phyloP scores from a whole-genome alignment of 768 basidiomycete genomes.

The Xerocomellus dryophilus region DNA sequence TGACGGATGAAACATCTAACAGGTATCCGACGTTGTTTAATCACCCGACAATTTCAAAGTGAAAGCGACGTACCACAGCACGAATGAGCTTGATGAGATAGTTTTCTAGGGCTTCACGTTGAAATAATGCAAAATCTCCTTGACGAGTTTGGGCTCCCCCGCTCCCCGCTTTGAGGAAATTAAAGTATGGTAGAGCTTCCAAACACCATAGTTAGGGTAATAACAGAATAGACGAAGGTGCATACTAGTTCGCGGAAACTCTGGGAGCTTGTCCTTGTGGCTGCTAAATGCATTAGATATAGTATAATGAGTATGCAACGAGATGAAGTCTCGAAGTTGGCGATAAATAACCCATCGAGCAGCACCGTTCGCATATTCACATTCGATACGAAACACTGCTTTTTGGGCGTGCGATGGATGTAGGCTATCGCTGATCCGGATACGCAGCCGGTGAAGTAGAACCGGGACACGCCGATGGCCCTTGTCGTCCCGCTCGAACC shows the following conservation, averaged over 20 bases:
- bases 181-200: constrained; percentile 85
- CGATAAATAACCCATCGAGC: constrained; percentile 95
- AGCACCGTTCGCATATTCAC: constrained; percentile 93
- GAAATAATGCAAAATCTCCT: constrained; percentile 75
- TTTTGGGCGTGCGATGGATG: constrained; percentile 75
- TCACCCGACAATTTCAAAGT: background rate
- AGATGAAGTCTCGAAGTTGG: constrained; percentile 87
- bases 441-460: constrained; percentile 74
- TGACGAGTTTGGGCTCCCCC: constrained; percentile 51
- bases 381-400: constrained; percentile 88
- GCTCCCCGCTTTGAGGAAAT: constrained; percentile 69
- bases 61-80: constrained; percentile 63
- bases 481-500: constrained; percentile 86
- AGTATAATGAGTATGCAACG: constrained; percentile 85
- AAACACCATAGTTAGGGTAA: background rate
- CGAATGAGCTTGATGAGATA: constrained; percentile 87
- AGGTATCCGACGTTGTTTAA: background rate
- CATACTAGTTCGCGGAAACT: constrained; percentile 84
- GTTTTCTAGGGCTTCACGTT: constrained; percentile 79
- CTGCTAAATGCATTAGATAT: constrained; percentile 78
- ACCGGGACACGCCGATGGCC: constrained; percentile 77
- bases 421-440: constrained; percentile 82
- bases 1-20: constrained; percentile 89
- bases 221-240: background rate
- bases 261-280: constrained; percentile 75